A percentile compares a stretch with the other conserved stretches of the same genome.
Evolutionary conservation across 2,329 filamentous ascomycete genomes (phyloP).

Genomic region (Sarocladiaceae sp.): DNA sequence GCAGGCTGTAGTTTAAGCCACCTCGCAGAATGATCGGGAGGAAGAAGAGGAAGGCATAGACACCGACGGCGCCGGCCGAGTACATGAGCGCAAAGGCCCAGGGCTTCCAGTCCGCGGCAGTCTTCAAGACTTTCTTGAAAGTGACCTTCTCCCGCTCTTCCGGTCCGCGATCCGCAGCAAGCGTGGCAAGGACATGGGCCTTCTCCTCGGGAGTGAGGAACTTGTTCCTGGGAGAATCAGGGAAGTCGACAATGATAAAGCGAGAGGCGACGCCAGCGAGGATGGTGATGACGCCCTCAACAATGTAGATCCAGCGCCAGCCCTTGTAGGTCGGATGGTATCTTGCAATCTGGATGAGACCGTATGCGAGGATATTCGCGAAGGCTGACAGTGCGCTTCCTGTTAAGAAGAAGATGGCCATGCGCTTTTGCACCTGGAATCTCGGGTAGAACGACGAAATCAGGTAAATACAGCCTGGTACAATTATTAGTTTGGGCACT

Average conservation of each 20-base stretch:
- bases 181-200: slow-evolving; percentile 12
- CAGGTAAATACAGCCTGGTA: slow-evolving; percentile 13
- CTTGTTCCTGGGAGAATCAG: slow-evolving; percentile 11
- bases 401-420: slow-evolving; percentile 20
- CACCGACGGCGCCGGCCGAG: slow-evolving; percentile 11
- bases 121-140: slow-evolving; percentile 11
- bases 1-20: slow-evolving; percentile 16
- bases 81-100: slow-evolving; percentile 10
- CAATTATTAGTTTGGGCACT: slow-evolving; percentile 13
- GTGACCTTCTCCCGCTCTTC: slow-evolving; percentile 12
- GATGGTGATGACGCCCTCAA: slow-evolving; percentile 15
- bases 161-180: slow-evolving; percentile 16
- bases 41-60: slow-evolving; percentile 18
- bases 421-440: slow-evolving; percentile 61
- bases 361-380: slow-evolving; percentile 19
- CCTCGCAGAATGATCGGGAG: slow-evolving; percentile 19
- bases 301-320: slow-evolving; percentile 44
- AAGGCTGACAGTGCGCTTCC: slow-evolving; percentile 21
- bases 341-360: slow-evolving; percentile 30
- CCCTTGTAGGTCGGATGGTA: slow-evolving; percentile 35
- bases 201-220: slow-evolving; percentile 13
- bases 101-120: slow-evolving; percentile 12
- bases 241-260: slow-evolving; percentile 20
- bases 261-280: slow-evolving; percentile 12
- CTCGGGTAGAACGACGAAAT: slow-evolving; percentile 65